A percentile compares a stretch with the other conserved stretches of the same genome.
Evolutionary conservation across 176 grass and related monocot genomes (phyloP).

Genomic region (Avena eriantha): DNA sequence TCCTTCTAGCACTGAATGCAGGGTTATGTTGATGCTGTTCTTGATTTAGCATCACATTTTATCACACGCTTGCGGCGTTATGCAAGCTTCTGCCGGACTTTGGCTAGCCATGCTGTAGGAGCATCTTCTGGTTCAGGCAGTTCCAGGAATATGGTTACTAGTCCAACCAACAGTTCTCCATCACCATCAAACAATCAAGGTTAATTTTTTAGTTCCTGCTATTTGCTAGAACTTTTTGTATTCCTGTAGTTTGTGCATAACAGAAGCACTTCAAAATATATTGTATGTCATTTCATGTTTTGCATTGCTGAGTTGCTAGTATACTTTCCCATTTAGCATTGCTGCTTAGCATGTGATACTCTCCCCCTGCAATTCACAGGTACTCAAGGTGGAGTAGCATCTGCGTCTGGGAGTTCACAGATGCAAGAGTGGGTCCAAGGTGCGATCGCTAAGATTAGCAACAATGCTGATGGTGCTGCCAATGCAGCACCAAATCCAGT

Average conservation of each 20-base stretch:
- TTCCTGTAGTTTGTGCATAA: constrained; percentile 33
- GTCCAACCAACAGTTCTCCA: constrained; percentile 85
- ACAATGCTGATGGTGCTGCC: constrained; percentile 84
- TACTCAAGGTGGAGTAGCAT: constrained; percentile 78
- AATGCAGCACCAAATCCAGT: constrained; percentile 76
- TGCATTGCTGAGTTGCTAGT: constrained; percentile 8
- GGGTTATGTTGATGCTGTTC: constrained; percentile 96
- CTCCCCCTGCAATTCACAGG: constrained; percentile 51
- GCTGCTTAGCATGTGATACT: constrained; percentile 17
- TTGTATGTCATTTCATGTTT: constrained; percentile 42
- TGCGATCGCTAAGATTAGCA: constrained; percentile 97
- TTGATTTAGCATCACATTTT: constrained; percentile 99
- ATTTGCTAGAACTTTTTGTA: constrained; percentile 19
- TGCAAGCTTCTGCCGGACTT: constrained; percentile 98
- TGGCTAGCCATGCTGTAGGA: constrained; percentile 97
- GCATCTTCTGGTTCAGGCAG: constrained; percentile 82
- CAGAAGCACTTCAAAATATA: constrained; percentile 16
- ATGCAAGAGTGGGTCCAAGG: constrained; percentile 99
- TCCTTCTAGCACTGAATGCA: constrained; percentile 52
- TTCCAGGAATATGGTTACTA: constrained; percentile 85
- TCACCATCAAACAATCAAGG: constrained; percentile 81
- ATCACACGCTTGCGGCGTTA: constrained; percentile 94
- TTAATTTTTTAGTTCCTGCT: constrained; percentile 44
- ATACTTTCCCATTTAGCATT: constrained; percentile 33
- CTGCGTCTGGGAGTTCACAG: constrained; percentile 78